phyloP scores from a whole-genome alignment of 768 basidiomycete genomes.

The Leucosporidium creatinivorum region DNA sequence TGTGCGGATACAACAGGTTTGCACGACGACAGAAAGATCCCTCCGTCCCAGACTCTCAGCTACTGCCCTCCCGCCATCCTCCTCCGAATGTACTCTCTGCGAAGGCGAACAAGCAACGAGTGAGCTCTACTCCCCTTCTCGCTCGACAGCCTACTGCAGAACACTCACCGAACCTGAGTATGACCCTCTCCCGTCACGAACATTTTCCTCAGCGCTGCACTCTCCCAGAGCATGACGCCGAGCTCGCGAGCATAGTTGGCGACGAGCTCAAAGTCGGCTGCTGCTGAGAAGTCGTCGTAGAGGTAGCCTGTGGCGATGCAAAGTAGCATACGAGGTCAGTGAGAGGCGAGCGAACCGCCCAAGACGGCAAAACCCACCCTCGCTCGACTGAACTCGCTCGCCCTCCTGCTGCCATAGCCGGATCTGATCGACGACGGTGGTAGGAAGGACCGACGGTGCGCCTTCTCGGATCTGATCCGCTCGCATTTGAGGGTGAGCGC shows the following conservation, averaged over 20 bases:
- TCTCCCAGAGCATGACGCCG: constrained; percentile 74
- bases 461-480: constrained; percentile 53
- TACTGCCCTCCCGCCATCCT: no score
- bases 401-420: constrained; percentile 94
- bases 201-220: constrained; percentile 61
- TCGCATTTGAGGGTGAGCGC: constrained; percentile 97
- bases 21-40: not conserved
- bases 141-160: no score
- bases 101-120: no score
- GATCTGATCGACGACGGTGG: constrained; percentile 96
- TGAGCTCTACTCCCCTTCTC: no score
- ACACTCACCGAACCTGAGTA: constrained; percentile 29
- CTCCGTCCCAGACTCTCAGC: no score
- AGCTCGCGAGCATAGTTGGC: constrained; percentile 76
- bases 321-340: no score
- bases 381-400: constrained; percentile 77
- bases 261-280: constrained; percentile 80
- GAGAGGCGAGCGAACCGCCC: not conserved
- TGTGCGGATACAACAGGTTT: no score
- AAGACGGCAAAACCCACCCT: constrained; percentile 48
- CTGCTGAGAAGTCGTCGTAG: constrained; percentile 78
- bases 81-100: no score
- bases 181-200: constrained; percentile 50
- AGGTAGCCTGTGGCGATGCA: constrained; percentile 57
- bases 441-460: constrained; percentile 57